These are phyloP conservation scores for Stereocaulon alpinum DNA, from an alignment of 495 filamentous ascomycete genomes.

Conservation along the genomic window DNA sequence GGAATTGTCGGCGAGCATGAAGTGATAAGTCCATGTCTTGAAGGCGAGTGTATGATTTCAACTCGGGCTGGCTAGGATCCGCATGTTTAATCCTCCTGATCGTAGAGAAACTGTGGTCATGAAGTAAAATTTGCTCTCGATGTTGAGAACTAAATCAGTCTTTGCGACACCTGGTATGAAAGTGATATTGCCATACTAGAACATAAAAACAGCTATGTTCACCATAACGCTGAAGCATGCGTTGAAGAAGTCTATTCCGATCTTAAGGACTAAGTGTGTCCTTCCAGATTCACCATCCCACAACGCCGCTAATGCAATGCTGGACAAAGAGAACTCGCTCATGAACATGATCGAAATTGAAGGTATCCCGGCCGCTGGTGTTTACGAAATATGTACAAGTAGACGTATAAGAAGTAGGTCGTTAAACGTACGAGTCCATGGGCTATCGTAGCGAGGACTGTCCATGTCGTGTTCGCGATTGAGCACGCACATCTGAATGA, in stretches of 20 bases:
- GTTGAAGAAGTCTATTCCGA: not conserved
- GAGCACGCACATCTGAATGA: constrained; percentile 32
- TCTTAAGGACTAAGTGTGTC: too few species aligned
- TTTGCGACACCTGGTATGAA: not conserved
- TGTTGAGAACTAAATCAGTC: not conserved
- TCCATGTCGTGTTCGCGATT: constrained; percentile 10
- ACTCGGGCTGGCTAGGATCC: too few species aligned
- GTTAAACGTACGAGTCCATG: not conserved
- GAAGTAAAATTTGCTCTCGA: not conserved
- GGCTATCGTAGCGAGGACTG: constrained; percentile 22
- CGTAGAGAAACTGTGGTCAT: too few species aligned
- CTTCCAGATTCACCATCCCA: not conserved
- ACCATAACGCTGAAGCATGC: not conserved
- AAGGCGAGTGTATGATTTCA: too few species aligned
- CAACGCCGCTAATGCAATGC: constrained; percentile 11
- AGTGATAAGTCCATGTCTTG: too few species aligned
- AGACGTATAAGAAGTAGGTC: constrained; percentile 6
- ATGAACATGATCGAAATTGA: constrained; percentile 13
- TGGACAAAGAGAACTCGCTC: constrained; percentile 11
- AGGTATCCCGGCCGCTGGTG: constrained; percentile 12
- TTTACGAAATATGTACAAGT: constrained; percentile 17
- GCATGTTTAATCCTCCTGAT: too few species aligned
- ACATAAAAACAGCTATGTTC: not conserved
- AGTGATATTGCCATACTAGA: not conserved
- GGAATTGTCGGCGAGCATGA: too few species aligned